Conservation (phyloP, 164 flowering plant species). For the Piper longum region DNA sequence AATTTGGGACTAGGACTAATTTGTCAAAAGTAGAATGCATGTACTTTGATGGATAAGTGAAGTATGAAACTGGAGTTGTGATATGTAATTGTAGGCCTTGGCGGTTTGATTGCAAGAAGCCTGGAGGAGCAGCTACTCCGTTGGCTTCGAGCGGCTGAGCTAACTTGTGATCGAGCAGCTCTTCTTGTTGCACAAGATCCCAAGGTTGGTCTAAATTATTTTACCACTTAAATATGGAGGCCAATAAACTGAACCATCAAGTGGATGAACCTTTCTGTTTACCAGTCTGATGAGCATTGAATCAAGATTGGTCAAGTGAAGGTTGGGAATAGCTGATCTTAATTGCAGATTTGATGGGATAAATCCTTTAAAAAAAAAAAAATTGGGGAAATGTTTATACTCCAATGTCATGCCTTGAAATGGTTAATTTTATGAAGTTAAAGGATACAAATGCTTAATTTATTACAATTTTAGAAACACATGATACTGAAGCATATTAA, state of each 20-base stretch:
- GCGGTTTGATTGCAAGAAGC: slow-evolving; percentile 68
- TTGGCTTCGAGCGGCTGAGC: slow-evolving; percentile 96
- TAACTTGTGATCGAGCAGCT: slow-evolving; percentile 95
- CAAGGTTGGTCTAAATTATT: slow-evolving; percentile 31
- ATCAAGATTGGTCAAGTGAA: neutral
- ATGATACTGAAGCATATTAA: too few relatives aligned
- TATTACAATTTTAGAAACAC: too few relatives aligned
- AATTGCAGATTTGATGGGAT: neutral
- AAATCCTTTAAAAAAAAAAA: too few relatives aligned
- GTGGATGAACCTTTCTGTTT: neutral
- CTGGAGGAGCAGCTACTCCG: slow-evolving; percentile 84
- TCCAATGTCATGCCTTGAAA: too few relatives aligned
- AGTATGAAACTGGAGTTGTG: neutral
- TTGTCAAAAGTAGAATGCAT: slow-evolving; percentile 1
- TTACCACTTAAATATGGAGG: neutral
- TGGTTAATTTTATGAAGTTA: too few relatives aligned
- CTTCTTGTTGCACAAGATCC: slow-evolving; percentile 96
- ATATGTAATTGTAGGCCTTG: slow-evolving; percentile 41
- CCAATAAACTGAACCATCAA: neutral
- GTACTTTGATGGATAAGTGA: slow-evolving; percentile 65
- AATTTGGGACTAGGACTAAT: neutral
- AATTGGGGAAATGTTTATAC: too few relatives aligned
- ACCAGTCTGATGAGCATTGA: neutral
- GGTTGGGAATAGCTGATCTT: neutral
- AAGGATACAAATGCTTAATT: too few relatives aligned